Evolutionary conservation across 2,329 filamentous ascomycete species (phyloP).

Genomic region (Aquanectria penicillioides): DNA sequence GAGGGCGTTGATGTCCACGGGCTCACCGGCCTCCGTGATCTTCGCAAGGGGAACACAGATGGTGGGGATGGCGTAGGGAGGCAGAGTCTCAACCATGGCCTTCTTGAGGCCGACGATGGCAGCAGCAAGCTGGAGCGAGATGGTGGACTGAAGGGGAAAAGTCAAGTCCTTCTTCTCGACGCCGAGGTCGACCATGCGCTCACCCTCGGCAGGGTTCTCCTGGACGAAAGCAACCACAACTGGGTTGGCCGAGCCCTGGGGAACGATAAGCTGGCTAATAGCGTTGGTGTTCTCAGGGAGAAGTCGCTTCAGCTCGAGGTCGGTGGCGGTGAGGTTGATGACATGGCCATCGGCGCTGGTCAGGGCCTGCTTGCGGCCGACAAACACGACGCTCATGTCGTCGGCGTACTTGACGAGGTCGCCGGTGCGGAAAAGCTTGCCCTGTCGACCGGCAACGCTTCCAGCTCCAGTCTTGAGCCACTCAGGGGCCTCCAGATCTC

Average conservation of each 20-base stretch:
- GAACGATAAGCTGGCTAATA: constrained; percentile 32
- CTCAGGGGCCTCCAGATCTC: constrained; percentile 28
- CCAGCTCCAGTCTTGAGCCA: constrained; percentile 34
- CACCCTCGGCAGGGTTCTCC: constrained; percentile 1
- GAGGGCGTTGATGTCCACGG: constrained; percentile 12
- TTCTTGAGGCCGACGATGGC: constrained; percentile 38
- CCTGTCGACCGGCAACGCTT: constrained; percentile 30
- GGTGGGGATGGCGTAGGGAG: constrained; percentile 39
- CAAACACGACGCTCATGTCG: constrained; percentile 35
- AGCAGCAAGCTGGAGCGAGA: constrained; percentile 33
- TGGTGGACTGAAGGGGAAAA: constrained; percentile 21
- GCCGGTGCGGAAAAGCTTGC: constrained; percentile 37
- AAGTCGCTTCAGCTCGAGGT: constrained; percentile 34
- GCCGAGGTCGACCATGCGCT: constrained; percentile 21
- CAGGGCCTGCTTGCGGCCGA: constrained; percentile 36
- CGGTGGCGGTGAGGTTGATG: constrained; percentile 36
- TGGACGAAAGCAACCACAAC: constrained; percentile 33
- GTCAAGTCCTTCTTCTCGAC: constrained; percentile 2
- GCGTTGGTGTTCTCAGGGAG: constrained; percentile 27
- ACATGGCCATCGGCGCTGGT: constrained; percentile 37
- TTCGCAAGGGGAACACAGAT: constrained; percentile 31
- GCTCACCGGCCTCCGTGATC: not conserved
- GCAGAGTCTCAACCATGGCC: constrained; percentile 37
- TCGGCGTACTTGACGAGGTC: constrained; percentile 40
- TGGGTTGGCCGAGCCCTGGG: constrained; percentile 27